Conservation (phyloP, 768 basidiomycete genomes). For the Collybiopsis luxurians region DNA sequence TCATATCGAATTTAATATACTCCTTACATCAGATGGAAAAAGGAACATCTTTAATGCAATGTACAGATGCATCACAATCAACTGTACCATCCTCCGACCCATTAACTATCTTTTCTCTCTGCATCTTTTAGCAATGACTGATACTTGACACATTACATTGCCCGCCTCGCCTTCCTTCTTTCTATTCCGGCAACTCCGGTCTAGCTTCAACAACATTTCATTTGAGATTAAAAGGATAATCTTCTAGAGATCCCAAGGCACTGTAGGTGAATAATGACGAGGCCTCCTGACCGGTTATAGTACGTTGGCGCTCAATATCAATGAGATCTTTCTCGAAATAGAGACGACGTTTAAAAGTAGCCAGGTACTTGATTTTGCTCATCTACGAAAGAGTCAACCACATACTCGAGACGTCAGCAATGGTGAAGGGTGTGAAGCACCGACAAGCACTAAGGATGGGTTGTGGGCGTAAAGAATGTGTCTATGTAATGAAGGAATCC, state of each 20-base stretch:
- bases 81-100: neutral
- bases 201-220: constrained; percentile 27
- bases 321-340: constrained; percentile 36
- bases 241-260: constrained; percentile 31
- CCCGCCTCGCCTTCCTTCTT: constrained; percentile 31
- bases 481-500: constrained; percentile 43
- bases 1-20: too few species aligned
- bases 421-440: constrained; percentile 45
- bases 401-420: constrained; percentile 47
- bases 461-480: constrained; percentile 46
- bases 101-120: neutral
- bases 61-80: neutral
- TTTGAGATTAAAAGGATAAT: constrained; percentile 31
- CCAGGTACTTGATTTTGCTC: constrained; percentile 28
- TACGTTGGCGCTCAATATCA: constrained; percentile 14
- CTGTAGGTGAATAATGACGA: constrained; percentile 35
- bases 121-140: constrained; percentile 26
- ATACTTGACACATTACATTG: constrained; percentile 34
- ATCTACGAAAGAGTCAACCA: constrained; percentile 46
- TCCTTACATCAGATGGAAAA: too few species aligned
- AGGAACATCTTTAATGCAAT: too few species aligned
- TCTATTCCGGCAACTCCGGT: constrained; percentile 36
- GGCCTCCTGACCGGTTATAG: constrained; percentile 5
- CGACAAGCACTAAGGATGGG: constrained; percentile 45
- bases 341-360: constrained; percentile 28